Evolutionary conservation across 192 early-diverging fungal species (phyloP).

Genomic region (Backusella australiensis): DNA sequence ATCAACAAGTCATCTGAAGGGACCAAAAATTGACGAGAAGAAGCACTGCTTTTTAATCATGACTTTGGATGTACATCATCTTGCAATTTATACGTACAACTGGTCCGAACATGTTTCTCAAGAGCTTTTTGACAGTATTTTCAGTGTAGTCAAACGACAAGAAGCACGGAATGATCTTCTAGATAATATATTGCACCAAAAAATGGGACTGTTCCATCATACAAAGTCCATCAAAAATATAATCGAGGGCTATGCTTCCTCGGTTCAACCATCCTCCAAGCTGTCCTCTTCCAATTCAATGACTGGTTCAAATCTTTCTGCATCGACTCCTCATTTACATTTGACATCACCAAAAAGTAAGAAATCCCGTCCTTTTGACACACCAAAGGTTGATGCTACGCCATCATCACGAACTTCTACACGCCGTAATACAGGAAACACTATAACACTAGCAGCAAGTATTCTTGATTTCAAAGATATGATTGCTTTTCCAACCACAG

Average conservation of each 20-base stretch:
- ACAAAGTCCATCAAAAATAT: conserved; percentile 19
- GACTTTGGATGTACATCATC: conserved; percentile 42
- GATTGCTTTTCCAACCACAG: conserved; percentile 14
- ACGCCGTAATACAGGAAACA: background rate
- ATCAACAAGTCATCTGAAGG: background rate
- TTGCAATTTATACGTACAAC: conserved; percentile 51
- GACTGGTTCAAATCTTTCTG: background rate
- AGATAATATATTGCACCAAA: conserved; percentile 53
- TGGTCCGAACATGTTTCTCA: conserved; percentile 46
- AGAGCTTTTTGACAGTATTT: conserved; percentile 41
- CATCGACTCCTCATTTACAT: background rate
- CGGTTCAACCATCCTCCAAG: background rate
- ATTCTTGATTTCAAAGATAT: conserved; percentile 20
- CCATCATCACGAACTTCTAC: conserved; percentile 1
- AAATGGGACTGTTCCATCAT: conserved; percentile 62
- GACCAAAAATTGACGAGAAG: conserved; percentile 7
- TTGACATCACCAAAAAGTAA: conserved; percentile 9
- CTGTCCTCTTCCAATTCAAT: background rate
- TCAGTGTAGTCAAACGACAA: conserved; percentile 46
- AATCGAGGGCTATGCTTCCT: conserved; percentile 11
- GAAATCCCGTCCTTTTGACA: conserved; percentile 7
- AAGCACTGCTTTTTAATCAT: conserved; percentile 52
- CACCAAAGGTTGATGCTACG: background rate
- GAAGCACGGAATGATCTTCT: conserved; percentile 45
- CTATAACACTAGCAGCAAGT: background rate